These are phyloP conservation scores for Lecanicillium sp. DNA, from an alignment of 2,329 filamentous ascomycete species.

Conservation along the genomic window DNA sequence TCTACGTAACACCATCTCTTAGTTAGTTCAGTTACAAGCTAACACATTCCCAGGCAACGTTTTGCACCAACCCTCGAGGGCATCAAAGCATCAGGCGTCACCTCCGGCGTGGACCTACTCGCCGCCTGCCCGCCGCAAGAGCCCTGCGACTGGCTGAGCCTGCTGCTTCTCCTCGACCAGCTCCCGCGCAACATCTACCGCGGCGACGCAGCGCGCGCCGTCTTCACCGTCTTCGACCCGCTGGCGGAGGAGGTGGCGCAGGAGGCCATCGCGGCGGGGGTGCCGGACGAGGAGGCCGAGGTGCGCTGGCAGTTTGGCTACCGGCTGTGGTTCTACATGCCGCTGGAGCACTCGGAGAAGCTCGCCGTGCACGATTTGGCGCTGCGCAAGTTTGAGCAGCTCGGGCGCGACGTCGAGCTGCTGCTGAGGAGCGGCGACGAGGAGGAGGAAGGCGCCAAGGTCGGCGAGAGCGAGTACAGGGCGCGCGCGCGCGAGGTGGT, in stretches of 20 bases:
- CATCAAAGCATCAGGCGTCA: constrained; percentile 18
- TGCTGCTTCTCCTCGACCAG: constrained; percentile 55
- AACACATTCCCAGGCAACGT: constrained; percentile 15
- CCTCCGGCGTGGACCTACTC: constrained; percentile 22
- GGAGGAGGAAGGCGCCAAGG: neutral
- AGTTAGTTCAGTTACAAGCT: neutral
- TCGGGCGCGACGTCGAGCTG: constrained; percentile 24
- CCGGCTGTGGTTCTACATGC: constrained; percentile 51
- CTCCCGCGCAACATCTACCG: constrained; percentile 56
- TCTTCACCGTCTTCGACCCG: constrained; percentile 50
- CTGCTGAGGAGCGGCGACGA: constrained; percentile 18
- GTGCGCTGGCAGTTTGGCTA: constrained; percentile 28
- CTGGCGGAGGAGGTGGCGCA: constrained; percentile 38
- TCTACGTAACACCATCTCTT: too few species aligned
- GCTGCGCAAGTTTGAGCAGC: constrained; percentile 20
- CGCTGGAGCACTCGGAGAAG: constrained; percentile 52
- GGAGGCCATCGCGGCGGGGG: constrained; percentile 23
- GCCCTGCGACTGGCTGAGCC: constrained; percentile 34
- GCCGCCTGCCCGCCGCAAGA: constrained; percentile 16
- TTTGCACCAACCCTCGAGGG: constrained; percentile 26
- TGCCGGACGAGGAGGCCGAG: constrained; percentile 18
- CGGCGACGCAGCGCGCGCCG: constrained; percentile 29
- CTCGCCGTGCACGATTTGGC: constrained; percentile 34
- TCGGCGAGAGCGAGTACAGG: constrained; percentile 15
- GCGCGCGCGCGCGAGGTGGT: constrained; percentile 19